Evolutionary conservation across 2,329 filamentous ascomycete species (phyloP), one percentile per base, ranked within the genome.

Genomic region (Proliferodiscus dingleyae): DNA sequence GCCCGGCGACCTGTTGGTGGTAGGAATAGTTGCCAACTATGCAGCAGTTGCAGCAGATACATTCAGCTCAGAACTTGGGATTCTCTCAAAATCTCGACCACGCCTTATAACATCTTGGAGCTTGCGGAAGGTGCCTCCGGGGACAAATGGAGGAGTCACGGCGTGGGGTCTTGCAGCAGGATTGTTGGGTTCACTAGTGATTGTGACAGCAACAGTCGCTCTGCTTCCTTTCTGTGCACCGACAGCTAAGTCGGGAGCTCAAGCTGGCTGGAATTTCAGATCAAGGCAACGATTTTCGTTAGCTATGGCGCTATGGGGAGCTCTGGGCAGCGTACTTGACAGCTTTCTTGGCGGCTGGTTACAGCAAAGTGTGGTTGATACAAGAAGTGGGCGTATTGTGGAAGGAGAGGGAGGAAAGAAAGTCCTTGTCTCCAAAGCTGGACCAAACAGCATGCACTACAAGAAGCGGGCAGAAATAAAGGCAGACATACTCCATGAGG

Each of bases 71-170:
- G 93, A 98, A 70, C 81, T 98, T 16, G 93, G 93, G 11, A 98
- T 98, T 46, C 74, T 98, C 10, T 85, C 90, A 5, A 79, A 75
- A 48, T 76, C 76, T 19, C 71, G 79, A 36, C 93, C 93, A 7
- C 81, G 90, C 28, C 78, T 98, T 29, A 91, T 98, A 62, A 96
- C 89, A 3, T 90, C 87, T 11, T 80, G 77, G 13, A 81, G 69
- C 4, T 75, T 93, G 60, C 83, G 86, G 48, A 77, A 80, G 53
- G 93, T 97, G 0, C 90, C 93, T 0, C 84, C 80, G 1, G 93
- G 93, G 40, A 97, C 93, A 33, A 98, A 98, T 62, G 93, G 93
- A 24, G 93, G 91, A 13, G 87, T 98, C 7, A 94, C 89, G 0
- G 56, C 81, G 0, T 71, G 79, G 37, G 93, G 93, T 0, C 70